A percentile compares a stretch with the other conserved stretches of the same genome.
phyloP scores from a whole-genome alignment of 192 early-diverging fungal species.

The Coemansia sp. region DNA sequence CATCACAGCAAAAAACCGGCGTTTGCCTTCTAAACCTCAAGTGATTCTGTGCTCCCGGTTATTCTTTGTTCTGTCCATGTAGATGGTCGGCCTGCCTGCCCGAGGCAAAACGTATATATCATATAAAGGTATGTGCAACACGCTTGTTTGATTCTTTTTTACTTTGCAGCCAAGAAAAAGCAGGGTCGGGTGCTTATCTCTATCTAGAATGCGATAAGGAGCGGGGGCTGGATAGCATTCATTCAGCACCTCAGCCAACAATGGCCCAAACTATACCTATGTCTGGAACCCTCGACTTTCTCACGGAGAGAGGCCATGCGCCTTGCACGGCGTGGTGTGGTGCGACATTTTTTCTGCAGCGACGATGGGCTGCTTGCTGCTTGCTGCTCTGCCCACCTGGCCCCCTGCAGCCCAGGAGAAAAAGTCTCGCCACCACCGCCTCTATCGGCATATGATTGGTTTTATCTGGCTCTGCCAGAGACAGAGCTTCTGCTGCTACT shows the following conservation, averaged over 20 bases:
- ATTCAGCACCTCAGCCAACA: neutral
- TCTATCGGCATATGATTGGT: no score
- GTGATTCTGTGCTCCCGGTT: neutral
- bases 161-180: neutral
- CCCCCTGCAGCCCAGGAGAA: no score
- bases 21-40: neutral
- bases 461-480: no score
- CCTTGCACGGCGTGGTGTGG: neutral
- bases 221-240: no score
- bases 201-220: neutral
- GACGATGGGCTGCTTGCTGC: no score
- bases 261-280: neutral
- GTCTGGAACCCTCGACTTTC: neutral
- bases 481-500: no score
- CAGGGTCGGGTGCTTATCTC: neutral
- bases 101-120: slow-evolving; percentile 97
- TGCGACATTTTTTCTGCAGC: no score
- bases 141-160: neutral
- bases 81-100: slow-evolving; percentile 91
- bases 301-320: no score
- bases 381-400: no score
- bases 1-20: no score
- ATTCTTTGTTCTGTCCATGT: slow-evolving; percentile 9
- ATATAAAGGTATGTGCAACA: slow-evolving; percentile 67
- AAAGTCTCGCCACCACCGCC: no score